These are phyloP conservation scores for Chondrostereum purpureum DNA, from an alignment of 1,284 basidiomycete species.

Conservation along the genomic window DNA sequence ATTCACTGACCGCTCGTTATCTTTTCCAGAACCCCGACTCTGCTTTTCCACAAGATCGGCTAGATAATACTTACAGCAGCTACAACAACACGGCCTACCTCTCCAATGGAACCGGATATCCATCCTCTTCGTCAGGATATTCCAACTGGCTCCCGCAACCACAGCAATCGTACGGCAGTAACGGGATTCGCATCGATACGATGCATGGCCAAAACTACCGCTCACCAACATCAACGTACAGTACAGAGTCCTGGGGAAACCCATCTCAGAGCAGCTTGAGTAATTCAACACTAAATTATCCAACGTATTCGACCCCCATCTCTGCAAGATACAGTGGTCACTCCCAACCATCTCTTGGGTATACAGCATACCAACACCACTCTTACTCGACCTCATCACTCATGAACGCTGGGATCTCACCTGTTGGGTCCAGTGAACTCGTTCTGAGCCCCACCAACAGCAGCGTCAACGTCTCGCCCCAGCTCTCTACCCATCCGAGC, in stretches of 20 bases:
- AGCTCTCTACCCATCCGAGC: constrained; percentile 7
- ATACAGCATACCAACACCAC: not conserved
- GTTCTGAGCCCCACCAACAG: constrained; percentile 7
- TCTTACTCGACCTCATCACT: constrained; percentile 1
- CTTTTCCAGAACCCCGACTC: not conserved
- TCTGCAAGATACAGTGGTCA: no score
- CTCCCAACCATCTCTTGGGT: no score
- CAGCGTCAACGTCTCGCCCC: constrained; percentile 13
- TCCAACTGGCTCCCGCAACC: not conserved
- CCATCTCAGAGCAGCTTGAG: no score
- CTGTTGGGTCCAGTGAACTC: constrained; percentile 11
- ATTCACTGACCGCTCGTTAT: no score
- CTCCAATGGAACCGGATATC: no score
- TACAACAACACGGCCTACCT: no score
- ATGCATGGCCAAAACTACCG: not conserved
- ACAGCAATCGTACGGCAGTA: not conserved
- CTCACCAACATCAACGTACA: not conserved
- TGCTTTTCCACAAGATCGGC: not conserved
- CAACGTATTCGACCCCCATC: no score
- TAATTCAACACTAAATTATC: no score
- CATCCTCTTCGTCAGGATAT: no score
- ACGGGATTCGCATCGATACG: not conserved
- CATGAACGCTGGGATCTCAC: constrained; percentile 10
- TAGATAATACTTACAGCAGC: not conserved
- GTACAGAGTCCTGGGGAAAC: no score